These are phyloP conservation scores for Pseudopediastrum boryanum DNA, from an alignment of 139 green algal genomes.

Conservation along the genomic window DNA sequence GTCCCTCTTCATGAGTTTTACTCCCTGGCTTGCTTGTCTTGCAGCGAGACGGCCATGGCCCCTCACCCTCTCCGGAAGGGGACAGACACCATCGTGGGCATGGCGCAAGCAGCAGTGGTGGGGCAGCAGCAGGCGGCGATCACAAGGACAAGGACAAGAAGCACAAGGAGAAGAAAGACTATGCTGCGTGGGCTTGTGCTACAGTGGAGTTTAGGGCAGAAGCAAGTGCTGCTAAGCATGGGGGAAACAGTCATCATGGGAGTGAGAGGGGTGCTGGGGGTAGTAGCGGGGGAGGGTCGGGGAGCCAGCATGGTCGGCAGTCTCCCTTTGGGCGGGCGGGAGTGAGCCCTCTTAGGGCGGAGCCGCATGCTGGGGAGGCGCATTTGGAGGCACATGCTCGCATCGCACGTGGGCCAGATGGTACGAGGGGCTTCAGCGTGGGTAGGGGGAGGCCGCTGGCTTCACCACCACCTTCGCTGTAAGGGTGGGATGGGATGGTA, in stretches of 20 bases:
- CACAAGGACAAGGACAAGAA: slow-evolving; percentile 25
- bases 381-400: slow-evolving; percentile 21
- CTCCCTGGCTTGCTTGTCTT: no score
- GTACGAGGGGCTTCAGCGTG: slow-evolving; percentile 38
- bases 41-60: neutral
- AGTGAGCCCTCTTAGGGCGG: slow-evolving; percentile 15
- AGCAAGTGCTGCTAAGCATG: slow-evolving; percentile 18
- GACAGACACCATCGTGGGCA: slow-evolving; percentile 4
- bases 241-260: no score
- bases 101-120: neutral
- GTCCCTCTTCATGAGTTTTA: no score
- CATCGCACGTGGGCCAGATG: slow-evolving; percentile 41
- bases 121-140: neutral
- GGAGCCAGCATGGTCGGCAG: neutral
- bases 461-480: neutral
- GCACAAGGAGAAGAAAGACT: slow-evolving; percentile 48
- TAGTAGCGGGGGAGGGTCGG: neutral
- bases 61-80: neutral
- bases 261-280: neutral
- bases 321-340: neutral
- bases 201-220: slow-evolving; percentile 53
- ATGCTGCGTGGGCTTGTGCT: slow-evolving; percentile 56
- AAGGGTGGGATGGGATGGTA: no score
- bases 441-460: slow-evolving; percentile 20
- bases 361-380: neutral